Evolutionary conservation across 371 early-diverging fungal genomes (phyloP).

Genomic region (Rhizopus stolonifer): DNA sequence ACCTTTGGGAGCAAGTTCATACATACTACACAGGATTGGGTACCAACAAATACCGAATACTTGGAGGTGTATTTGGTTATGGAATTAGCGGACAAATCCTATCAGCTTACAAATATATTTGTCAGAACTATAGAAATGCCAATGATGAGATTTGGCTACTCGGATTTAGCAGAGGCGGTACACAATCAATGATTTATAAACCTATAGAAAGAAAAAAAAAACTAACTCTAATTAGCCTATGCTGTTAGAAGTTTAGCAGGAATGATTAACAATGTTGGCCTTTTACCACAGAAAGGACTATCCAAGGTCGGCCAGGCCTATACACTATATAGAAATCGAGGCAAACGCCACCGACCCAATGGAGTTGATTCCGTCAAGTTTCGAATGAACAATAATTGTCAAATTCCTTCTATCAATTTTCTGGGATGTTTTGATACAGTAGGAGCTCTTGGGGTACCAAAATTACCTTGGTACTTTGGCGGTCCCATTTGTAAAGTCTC

Average conservation of each 20-base stretch:
- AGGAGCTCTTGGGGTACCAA: constrained; percentile 37
- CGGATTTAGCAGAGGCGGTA: constrained; percentile 44
- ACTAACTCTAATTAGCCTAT: constrained; percentile 22
- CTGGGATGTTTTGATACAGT: constrained; percentile 46
- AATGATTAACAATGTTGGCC: constrained; percentile 41
- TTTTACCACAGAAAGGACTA: constrained; percentile 23
- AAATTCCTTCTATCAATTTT: constrained; percentile 29
- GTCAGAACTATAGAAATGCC: constrained; percentile 19
- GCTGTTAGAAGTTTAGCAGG: constrained; percentile 40
- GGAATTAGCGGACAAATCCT: constrained; percentile 38
- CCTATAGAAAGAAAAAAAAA: background rate
- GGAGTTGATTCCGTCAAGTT: constrained; percentile 14
- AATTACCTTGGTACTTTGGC: constrained; percentile 40
- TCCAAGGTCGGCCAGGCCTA: constrained; percentile 22
- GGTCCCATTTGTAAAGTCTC: constrained; percentile 34
- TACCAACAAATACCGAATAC: constrained; percentile 11
- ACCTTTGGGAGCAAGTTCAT: constrained; percentile 24
- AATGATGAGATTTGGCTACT: constrained; percentile 39
- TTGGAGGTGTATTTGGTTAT: constrained; percentile 37
- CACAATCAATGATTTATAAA: background rate
- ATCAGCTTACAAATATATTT: constrained; percentile 30
- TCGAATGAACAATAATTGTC: constrained; percentile 20
- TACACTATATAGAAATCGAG: constrained; percentile 23
- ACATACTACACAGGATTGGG: constrained; percentile 36
- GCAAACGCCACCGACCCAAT: constrained; percentile 6